Conservation (phyloP, 345 rosid species). For the Populus ilicifolia region DNA sequence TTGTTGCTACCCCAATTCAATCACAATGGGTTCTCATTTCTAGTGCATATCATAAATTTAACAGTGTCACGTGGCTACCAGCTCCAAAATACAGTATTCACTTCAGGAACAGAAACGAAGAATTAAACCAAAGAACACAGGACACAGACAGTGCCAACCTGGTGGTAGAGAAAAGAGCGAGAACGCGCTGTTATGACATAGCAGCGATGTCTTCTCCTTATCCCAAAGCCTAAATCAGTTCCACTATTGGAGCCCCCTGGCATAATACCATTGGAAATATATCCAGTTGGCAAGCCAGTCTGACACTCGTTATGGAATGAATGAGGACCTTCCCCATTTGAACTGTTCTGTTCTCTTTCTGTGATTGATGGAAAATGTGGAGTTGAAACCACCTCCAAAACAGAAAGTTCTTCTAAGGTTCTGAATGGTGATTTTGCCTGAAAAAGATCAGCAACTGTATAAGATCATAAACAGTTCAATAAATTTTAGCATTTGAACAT, state of each 20-base stretch:
- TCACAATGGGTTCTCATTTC: background rate
- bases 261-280: slow-evolving; percentile 14
- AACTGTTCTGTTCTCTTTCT: slow-evolving; percentile 37
- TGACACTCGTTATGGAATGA: slow-evolving; percentile 23
- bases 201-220: slow-evolving; percentile 58
- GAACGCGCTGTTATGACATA: slow-evolving; percentile 67
- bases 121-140: background rate
- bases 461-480: background rate
- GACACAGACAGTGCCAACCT: slow-evolving; percentile 40
- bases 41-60: background rate
- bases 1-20: background rate
- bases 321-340: slow-evolving; percentile 23
- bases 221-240: slow-evolving; percentile 51
- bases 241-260: slow-evolving; percentile 19
- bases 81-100: background rate
- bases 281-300: slow-evolving; percentile 19
- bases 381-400: slow-evolving; percentile 58
- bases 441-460: slow-evolving; percentile 7
- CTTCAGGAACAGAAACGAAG: background rate
- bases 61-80: background rate
- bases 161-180: slow-evolving; percentile 86
- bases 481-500: background rate
- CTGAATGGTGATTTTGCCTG: slow-evolving; percentile 83
- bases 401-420: slow-evolving; percentile 69
- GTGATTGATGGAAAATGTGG: slow-evolving; percentile 58